Evolutionary conservation across 257 asterid genomes (phyloP).

Genomic region (Parsonsia alboflavescens): DNA sequence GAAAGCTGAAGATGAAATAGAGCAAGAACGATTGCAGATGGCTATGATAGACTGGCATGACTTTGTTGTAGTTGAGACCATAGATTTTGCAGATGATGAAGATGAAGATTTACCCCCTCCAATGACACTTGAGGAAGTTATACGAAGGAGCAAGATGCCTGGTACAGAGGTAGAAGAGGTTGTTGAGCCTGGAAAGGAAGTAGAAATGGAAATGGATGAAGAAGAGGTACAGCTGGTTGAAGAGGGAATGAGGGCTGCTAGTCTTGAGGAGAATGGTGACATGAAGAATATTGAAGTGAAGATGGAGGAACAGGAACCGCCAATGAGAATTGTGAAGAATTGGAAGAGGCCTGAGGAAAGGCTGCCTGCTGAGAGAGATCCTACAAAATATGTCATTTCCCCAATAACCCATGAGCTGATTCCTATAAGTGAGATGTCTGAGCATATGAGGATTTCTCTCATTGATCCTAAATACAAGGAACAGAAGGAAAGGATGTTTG

Average conservation of each 20-base stretch:
- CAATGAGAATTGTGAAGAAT: constrained; percentile 89
- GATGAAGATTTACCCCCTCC: constrained; percentile 94
- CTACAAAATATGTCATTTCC: constrained; percentile 70
- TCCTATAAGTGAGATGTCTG: constrained; percentile 86
- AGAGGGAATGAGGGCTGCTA: constrained; percentile 90
- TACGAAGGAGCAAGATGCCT: constrained; percentile 87
- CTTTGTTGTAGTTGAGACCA: constrained; percentile 86
- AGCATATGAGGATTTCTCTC: constrained; percentile 92
- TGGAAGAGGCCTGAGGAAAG: constrained; percentile 97
- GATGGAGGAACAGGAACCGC: constrained; percentile 69
- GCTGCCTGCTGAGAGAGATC: constrained; percentile 74
- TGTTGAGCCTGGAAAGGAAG: constrained; percentile 86
- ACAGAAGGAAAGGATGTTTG: constrained; percentile 97
- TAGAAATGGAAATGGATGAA: constrained; percentile 98
- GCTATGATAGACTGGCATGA: constrained; percentile 99
- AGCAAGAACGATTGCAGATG: constrained; percentile 83
- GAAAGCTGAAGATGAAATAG: constrained; percentile 92
- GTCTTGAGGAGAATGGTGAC: constrained; percentile 60
- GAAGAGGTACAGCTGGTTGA: constrained; percentile 92
- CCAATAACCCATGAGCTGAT: constrained; percentile 89
- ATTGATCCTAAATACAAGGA: constrained; percentile 94
- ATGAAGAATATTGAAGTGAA: constrained; percentile 41
- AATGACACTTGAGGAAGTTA: constrained; percentile 93
- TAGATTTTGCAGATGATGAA: constrained; percentile 94
- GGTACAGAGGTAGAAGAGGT: constrained; percentile 63